Evolutionary conservation across 2,329 filamentous ascomycete species (phyloP), one percentile per base, ranked within the genome.

Genomic region (Aspergillus terreus): DNA sequence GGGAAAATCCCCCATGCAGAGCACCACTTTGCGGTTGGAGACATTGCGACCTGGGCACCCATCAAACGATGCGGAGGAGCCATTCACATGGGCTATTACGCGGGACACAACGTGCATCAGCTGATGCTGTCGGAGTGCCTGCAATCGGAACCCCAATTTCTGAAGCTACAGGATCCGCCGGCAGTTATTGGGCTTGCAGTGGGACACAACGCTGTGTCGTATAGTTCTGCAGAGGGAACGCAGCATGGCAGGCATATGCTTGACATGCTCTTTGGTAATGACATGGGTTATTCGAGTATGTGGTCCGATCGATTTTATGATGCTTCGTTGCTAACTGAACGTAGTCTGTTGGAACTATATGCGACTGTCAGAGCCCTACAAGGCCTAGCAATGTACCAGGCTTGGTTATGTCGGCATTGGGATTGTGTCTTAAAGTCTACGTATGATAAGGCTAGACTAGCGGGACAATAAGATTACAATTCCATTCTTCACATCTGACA

Each of bases 11-110:
- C 83, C 4, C 86, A 89, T 56, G 70, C 80, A 11, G 71, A 74
- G 0, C 69, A 71, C 25, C 88, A 92, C 67, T 87, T 86, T 61
- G 87, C 84, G 11, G 77, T 82, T 21, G 88, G 88, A 14, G 88
- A 92, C 64, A 74, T 88, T 14, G 81, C 80, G 30, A 73, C 76
- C 44, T 92, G 88, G 88, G 81, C 85, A 0, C 88, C 87, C 41
- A 90, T 92, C 73, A 92, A 90, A 75, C 85, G 88, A 42, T 89
- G 85, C 61, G 88, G 88, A 21, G 82, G 78, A 14, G 88, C 88
- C 32, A 88, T 92, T 80, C 82, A 87, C 63, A 84, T 85, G 76
- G 88, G 87, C 35, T 81, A 84, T 62, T 77, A 80, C 54, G 81
- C 81, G 3, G 87, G 83, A 6, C 70, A 78, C 48, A 92, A 92